Evolutionary conservation across 495 filamentous ascomycete species (phyloP), one percentile per base, ranked within the genome.

Genomic region (Gamarada debralockiae): DNA sequence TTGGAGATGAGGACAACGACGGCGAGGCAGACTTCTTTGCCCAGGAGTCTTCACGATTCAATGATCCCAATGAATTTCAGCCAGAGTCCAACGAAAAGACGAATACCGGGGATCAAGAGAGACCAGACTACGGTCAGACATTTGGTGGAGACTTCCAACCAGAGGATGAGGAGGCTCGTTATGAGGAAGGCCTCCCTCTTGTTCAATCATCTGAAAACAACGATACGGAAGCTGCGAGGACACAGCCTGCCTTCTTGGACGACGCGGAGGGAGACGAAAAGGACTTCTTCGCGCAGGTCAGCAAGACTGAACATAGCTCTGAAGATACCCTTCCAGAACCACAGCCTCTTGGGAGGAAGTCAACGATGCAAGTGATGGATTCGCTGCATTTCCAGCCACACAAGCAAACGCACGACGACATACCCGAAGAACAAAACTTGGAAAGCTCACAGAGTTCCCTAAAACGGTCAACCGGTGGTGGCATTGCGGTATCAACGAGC

Each of bases 151-250:
- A 53, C 40, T 45, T 52, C 36, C 48, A 39, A 50, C 56, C 46
- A 60, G 61, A 48, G 55, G 57, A 55, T 42, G 15, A 53, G 22
- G 52, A 71, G 36, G 72, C 76, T 41, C 72, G 80, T 9, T 85
- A 72, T 51, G 80, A 82, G 41, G 82, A 85, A 59, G 83, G 81
- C 0, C 20, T 84, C 17, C 81, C 81, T 2, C 65, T 85, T 20
- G 73, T 86, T 21, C 56, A 56, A 21, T 34, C 34, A 40, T 55
- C 68, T 1, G 61, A 70, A 39, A 52, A 59, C 6, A 37, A 56
- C 6, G 52, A 69, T 29, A 43, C 54, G 1, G 55, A 56, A 9
- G 18, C 39, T 9, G n/a, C n/a, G n/a, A 46, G 45, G 13, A 40
- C 18, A 17, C 13, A 39, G 7, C 23, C 51, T 17, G n/a, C 27